Percentiles rank a stretch among this genome's conserved stretches.
Conservation (phyloP, 2,329 filamentous ascomycete species). For the Pseudonectria foliicola region DNA sequence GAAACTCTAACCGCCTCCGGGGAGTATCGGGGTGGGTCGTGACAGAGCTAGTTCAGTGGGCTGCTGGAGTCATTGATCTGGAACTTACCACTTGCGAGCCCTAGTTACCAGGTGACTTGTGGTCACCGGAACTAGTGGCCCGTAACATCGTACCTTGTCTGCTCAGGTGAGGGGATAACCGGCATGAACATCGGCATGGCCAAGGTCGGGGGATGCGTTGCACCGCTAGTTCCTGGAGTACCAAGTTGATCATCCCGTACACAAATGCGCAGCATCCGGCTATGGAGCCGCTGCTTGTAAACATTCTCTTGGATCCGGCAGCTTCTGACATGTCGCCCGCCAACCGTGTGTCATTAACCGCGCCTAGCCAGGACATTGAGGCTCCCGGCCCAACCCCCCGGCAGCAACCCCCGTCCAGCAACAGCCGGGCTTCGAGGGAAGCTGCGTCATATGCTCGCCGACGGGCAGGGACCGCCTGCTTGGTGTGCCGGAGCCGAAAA, state of each 20-base stretch:
- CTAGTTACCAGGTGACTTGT: neutral
- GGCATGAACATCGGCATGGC: neutral
- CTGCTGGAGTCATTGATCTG: neutral
- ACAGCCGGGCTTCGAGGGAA: neutral
- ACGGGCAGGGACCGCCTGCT: constrained; percentile 8
- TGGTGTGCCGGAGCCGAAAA: constrained; percentile 10
- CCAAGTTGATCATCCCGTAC: neutral
- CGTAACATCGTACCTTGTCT: too few relatives aligned
- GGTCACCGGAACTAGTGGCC: too few relatives aligned
- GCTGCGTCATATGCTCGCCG: constrained; percentile 5
- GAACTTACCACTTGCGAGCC: neutral
- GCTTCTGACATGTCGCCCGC: constrained; percentile 1
- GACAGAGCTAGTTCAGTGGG: constrained; percentile 1
- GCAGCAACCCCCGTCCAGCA: too few relatives aligned
- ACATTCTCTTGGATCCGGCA: constrained; percentile 8
- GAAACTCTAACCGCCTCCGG: constrained; percentile 1
- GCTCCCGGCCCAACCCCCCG: neutral
- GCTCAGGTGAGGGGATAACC: too few relatives aligned
- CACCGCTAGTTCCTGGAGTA: neutral
- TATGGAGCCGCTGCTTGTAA: constrained; percentile 10
- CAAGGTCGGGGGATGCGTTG: constrained; percentile 2
- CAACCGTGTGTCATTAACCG: constrained; percentile 4
- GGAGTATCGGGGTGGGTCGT: constrained; percentile 11
- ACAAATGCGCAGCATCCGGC: constrained; percentile 6
- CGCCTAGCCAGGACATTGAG: constrained; percentile 1